Evolutionary conservation across 2,329 filamentous ascomycete genomes (phyloP).

Genomic region (Aspergillus proliferans): DNA sequence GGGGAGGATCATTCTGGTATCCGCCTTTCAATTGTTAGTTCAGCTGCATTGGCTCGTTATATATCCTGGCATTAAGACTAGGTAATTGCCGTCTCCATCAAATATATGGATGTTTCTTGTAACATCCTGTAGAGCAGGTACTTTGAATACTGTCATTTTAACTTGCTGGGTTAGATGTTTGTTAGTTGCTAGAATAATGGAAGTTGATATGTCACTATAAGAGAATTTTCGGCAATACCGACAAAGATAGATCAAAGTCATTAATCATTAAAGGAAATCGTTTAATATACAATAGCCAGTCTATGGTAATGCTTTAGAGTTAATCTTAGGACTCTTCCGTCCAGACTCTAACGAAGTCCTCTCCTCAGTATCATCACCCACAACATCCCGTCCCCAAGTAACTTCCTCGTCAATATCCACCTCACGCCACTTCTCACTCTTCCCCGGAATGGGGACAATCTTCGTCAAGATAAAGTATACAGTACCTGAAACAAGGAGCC

Average conservation of each 20-base stretch:
- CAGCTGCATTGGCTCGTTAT: no score
- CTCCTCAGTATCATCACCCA: constrained; percentile 18
- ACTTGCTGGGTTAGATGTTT: no score
- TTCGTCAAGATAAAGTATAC: constrained; percentile 67
- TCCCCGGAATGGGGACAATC: constrained; percentile 66
- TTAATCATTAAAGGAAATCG: no score
- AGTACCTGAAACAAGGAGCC: constrained; percentile 62
- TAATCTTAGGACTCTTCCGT: constrained; percentile 18
- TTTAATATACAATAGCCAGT: background rate
- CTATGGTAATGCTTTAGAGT: background rate
- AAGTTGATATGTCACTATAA: no score
- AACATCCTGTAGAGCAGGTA: background rate
- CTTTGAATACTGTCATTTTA: background rate
- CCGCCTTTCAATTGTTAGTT: background rate
- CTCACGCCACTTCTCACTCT: constrained; percentile 71
- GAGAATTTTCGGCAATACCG: no score
- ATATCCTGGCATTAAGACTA: background rate
- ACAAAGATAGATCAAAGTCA: no score
- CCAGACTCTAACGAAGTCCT: constrained; percentile 1
- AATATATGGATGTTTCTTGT: background rate
- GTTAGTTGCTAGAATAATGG: no score
- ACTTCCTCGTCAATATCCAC: constrained; percentile 44
- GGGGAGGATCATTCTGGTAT: background rate
- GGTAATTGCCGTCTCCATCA: background rate
- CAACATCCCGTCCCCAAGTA: constrained; percentile 27